Percentiles rank a stretch among this genome's conserved stretches.
phyloP scores from a whole-genome alignment of 2,329 filamentous ascomycete species.

The Colletotrichum brevisporum region DNA sequence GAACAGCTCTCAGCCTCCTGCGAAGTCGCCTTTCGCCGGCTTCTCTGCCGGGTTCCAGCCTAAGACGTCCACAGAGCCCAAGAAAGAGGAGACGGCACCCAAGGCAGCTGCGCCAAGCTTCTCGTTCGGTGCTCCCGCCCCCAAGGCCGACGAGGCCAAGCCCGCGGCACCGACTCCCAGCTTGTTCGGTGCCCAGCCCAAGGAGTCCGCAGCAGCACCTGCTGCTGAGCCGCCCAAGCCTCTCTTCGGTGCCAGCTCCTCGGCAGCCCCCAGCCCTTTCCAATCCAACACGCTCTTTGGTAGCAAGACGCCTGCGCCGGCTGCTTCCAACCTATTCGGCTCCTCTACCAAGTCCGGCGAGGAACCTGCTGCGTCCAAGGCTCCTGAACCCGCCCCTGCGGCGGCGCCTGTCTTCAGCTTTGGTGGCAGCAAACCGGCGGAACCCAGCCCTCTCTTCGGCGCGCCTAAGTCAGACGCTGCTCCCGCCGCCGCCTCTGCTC shows the following conservation, averaged over 20 bases:
- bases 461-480: conserved; percentile 49
- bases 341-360: conserved; percentile 21
- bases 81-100: conserved; percentile 29
- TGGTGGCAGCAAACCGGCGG: conserved; percentile 45
- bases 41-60: conserved; percentile 50
- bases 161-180: conserved; percentile 43
- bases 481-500: conserved; percentile 44
- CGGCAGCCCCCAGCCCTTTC: conserved; percentile 32
- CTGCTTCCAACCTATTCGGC: conserved; percentile 50
- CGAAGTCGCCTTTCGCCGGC: conserved; percentile 46
- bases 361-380: conserved; percentile 18
- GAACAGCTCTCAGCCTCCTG: conserved; percentile 55
- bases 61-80: conserved; percentile 48
- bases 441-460: conserved; percentile 55
- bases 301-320: conserved; percentile 42
- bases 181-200: conserved; percentile 46
- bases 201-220: conserved; percentile 45
- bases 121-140: conserved; percentile 37
- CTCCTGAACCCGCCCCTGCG: conserved; percentile 14
- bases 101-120: conserved; percentile 38
- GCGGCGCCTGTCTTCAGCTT: conserved; percentile 53
- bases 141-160: conserved; percentile 37
- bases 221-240: conserved; percentile 47
- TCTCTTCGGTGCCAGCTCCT: conserved; percentile 43
- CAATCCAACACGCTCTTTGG: conserved; percentile 42